Evolutionary conservation across 306 rosid genomes (phyloP).

Genomic region (Rubus idaeus): DNA sequence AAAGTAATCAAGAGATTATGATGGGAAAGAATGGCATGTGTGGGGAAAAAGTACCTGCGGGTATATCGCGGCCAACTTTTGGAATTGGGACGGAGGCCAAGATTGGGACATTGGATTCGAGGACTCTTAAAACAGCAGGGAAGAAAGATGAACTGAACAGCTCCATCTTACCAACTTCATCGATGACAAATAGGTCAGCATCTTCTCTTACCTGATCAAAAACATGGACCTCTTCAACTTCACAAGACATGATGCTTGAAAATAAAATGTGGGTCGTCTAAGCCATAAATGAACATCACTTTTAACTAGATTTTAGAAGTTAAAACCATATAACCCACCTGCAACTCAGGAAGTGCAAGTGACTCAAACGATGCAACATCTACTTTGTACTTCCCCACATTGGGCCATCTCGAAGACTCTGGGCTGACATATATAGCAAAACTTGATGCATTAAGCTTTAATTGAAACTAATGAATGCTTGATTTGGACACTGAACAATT

Average conservation of each 20-base stretch:
- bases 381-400: constrained; percentile 76
- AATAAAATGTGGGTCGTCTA: background rate
- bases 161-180: constrained; percentile 94
- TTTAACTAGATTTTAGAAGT: background rate
- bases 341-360: constrained; percentile 73
- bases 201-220: constrained; percentile 61
- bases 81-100: constrained; percentile 85
- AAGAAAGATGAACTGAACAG: constrained; percentile 76
- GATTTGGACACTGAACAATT: too few species aligned
- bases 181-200: constrained; percentile 72
- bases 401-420: constrained; percentile 72
- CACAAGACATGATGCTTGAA: background rate
- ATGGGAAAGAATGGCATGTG: background rate
- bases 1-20: background rate
- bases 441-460: background rate
- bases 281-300: background rate
- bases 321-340: constrained; percentile 40
- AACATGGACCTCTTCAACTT: constrained; percentile 15
- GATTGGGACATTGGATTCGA: constrained; percentile 70
- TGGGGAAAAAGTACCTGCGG: constrained; percentile 47
- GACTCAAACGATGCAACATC: constrained; percentile 76
- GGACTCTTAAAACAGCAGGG: constrained; percentile 68
- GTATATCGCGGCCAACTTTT: constrained; percentile 72
- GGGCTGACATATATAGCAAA: constrained; percentile 40
- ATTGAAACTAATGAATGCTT: background rate